Percentiles rank a stretch among this genome's conserved stretches.
phyloP scores from a whole-genome alignment of 345 rosid genomes.

The Arabis alpina region DNA sequence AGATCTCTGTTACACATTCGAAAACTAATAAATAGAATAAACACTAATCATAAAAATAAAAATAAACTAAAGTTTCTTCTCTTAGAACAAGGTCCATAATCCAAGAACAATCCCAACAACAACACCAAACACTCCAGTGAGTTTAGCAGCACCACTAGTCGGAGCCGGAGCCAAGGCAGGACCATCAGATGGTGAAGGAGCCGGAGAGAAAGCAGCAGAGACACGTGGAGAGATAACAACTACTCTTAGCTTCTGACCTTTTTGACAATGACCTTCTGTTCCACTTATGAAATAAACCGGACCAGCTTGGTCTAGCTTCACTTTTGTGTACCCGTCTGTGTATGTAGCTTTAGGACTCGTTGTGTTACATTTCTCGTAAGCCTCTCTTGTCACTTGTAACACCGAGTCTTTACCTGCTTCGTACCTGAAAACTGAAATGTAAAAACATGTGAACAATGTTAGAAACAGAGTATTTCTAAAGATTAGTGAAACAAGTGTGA shows the following conservation, averaged over 20 bases:
- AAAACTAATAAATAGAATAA: slow-evolving; percentile 33
- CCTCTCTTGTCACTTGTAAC: slow-evolving; percentile 42
- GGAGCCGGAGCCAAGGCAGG: slow-evolving; percentile 50
- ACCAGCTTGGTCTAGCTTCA: slow-evolving; percentile 40
- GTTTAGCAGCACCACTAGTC: slow-evolving; percentile 30
- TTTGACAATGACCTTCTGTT: slow-evolving; percentile 46
- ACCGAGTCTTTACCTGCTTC: slow-evolving; percentile 64
- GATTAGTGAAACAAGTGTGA: background rate
- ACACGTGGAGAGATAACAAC: slow-evolving; percentile 37
- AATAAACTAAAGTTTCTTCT: background rate
- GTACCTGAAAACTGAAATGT: slow-evolving; percentile 61
- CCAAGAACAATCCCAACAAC: slow-evolving; percentile 34
- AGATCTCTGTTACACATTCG: slow-evolving; percentile 4
- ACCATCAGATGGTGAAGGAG: slow-evolving; percentile 46
- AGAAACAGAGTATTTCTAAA: slow-evolving; percentile 20
- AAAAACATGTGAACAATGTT: slow-evolving; percentile 1
- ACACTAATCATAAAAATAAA: background rate
- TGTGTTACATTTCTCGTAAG: slow-evolving; percentile 44
- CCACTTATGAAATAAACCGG: slow-evolving; percentile 49
- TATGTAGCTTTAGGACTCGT: slow-evolving; percentile 38
- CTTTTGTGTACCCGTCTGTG: slow-evolving; percentile 42
- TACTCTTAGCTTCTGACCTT: slow-evolving; percentile 45
- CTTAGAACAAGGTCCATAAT: slow-evolving; percentile 30
- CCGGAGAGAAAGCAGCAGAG: slow-evolving; percentile 40
- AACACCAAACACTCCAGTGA: slow-evolving; percentile 16